Conservation (phyloP, 2,329 filamentous ascomycete species). For the Sporothrix sp. region DNA sequence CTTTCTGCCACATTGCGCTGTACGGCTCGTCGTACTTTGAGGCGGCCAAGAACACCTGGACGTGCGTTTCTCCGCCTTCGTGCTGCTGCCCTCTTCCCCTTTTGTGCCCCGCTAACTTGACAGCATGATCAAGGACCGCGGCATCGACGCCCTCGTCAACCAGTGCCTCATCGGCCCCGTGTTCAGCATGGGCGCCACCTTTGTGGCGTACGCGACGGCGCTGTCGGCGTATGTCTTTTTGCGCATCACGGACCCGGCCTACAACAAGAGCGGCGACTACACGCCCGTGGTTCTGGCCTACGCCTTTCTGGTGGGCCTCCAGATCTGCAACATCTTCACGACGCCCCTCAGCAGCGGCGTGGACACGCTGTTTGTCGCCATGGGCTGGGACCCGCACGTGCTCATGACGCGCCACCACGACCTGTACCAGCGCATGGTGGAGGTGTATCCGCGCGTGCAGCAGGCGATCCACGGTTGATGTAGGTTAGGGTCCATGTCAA, state of each 20-base stretch:
- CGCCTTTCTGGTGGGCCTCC: conserved; percentile 79
- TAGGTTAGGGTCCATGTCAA: too few species aligned
- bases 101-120: too few species aligned
- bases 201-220: conserved; percentile 74
- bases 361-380: conserved; percentile 82
- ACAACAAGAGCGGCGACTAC: conserved; percentile 59
- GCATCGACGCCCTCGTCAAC: conserved; percentile 82
- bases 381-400: conserved; percentile 59
- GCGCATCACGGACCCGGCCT: conserved; percentile 66
- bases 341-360: conserved; percentile 78
- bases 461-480: conserved; percentile 63
- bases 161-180: conserved; percentile 73
- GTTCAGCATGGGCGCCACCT: conserved; percentile 66
- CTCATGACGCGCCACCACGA: conserved; percentile 73
- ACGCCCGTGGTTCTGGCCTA: conserved; percentile 75
- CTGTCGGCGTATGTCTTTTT: conserved; percentile 83
- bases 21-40: conserved; percentile 84
- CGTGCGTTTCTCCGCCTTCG: too few species aligned
- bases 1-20: conserved; percentile 84
- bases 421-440: conserved; percentile 67
- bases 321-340: conserved; percentile 83
- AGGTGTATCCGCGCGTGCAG: conserved; percentile 76
- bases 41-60: conserved; percentile 84
- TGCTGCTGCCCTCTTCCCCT: too few species aligned
- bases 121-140: conserved; percentile 87